Evolutionary conservation across 768 basidiomycete species (phyloP).

Genomic region (Kwoniella bestiolae): DNA sequence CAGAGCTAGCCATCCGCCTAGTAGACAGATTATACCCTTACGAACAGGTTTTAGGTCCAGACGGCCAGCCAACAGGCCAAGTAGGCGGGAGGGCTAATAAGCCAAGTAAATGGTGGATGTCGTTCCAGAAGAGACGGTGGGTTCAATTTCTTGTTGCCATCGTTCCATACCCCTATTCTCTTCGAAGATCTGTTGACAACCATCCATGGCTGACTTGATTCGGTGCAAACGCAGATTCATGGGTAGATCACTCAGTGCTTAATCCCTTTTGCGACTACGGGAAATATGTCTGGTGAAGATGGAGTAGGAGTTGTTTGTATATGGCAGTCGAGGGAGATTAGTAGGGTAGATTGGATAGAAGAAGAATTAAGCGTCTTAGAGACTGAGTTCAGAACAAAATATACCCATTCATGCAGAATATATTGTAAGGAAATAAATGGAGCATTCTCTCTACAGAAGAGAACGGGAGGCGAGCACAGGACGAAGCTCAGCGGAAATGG

Average conservation of each 20-base stretch:
- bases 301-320: no score
- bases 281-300: not conserved
- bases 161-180: not conserved
- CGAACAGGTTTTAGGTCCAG: constrained; percentile 61
- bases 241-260: constrained; percentile 41
- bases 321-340: no score
- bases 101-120: constrained; percentile 99
- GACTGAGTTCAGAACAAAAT: no score
- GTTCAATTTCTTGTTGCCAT: constrained; percentile 1
- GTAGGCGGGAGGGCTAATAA: constrained; percentile 63
- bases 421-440: no score
- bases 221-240: constrained; percentile 41
- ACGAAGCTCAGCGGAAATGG: no score
- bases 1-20: constrained; percentile 84
- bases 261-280: not conserved
- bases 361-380: no score
- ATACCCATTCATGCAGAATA: no score
- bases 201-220: not conserved
- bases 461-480: no score
- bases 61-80: constrained; percentile 66
- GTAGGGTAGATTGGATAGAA: no score
- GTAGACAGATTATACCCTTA: constrained; percentile 79
- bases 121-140: constrained; percentile 86
- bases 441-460: no score
- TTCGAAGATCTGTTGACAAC: not conserved